Evolutionary conservation across 495 filamentous ascomycete species (phyloP), one percentile per base, ranked within the genome.

Genomic region (Penicillium nucicola): DNA sequence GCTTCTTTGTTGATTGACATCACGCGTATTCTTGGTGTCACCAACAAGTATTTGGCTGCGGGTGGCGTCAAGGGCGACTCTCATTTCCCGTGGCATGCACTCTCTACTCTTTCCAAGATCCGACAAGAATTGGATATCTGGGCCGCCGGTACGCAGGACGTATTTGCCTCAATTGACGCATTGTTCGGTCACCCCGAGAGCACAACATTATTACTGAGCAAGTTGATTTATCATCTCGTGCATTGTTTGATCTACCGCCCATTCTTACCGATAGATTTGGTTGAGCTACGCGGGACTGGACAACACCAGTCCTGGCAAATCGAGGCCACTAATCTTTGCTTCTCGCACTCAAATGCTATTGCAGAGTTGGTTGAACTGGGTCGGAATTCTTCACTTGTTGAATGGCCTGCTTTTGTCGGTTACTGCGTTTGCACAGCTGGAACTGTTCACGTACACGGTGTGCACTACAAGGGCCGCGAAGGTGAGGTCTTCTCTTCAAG

Each of bases 251-350:
- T 95, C 14, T 95, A 92, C 62, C 81, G 89, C 11, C 88, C 88
- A 0, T 95, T 92, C 60, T 74, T 95, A 12, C 89, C 89, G 2
- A 86, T 95, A 34, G 87, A 92, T 68, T 75, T 92, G 8, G 79
- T 84, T 17, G 88, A 92, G 55, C 75, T 92, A 7, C 79, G 86
- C 31, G 87, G 86, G 15, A 84, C 82, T 0, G 86, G 88, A 0
- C 89, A 92, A 58, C 88, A 95, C 54, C 88, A 92, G 61, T 90
- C 87, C 30, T 95, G 89, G 89, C 89, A 92, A 65, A 92, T 92
- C 43, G 88, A 90, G 57, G 86, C 88, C 0, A 92, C 88, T 1
- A 90, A 91, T 50, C 78, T 91, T 43, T 92, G 89, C 65, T 92
- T 95, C 64, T 76, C 88, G 13, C 89, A 95, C 55, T 87, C 89